These are phyloP conservation scores for Diaporthe ilicicola DNA, from an alignment of 2,329 filamentous ascomycete genomes.

Conservation along the genomic window DNA sequence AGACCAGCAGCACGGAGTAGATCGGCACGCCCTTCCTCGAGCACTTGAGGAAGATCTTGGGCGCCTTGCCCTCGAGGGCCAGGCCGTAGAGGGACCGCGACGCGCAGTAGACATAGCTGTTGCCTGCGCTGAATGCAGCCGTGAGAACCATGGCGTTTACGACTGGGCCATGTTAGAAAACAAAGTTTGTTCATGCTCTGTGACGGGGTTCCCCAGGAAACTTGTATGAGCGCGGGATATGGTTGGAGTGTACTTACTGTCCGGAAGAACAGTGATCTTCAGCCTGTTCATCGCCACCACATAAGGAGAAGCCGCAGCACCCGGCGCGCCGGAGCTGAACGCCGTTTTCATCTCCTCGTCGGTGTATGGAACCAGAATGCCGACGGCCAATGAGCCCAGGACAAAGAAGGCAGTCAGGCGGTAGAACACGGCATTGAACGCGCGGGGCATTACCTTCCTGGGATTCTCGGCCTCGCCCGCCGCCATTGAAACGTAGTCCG, in stretches of 20 bases:
- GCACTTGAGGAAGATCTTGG: slow-evolving; percentile 50
- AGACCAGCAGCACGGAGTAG: slow-evolving; percentile 43
- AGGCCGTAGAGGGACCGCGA: slow-evolving; percentile 60
- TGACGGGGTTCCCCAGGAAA: neutral
- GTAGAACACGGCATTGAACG: slow-evolving; percentile 78
- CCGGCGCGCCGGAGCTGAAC: slow-evolving; percentile 57
- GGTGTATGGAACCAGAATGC: slow-evolving; percentile 66
- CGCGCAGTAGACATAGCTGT: slow-evolving; percentile 61
- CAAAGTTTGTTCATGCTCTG: no score
- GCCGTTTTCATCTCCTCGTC: slow-evolving; percentile 62
- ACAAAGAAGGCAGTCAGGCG: slow-evolving; percentile 77
- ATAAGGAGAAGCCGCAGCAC: slow-evolving; percentile 59
- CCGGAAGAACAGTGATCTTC: slow-evolving; percentile 59
- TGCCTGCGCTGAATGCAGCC: slow-evolving; percentile 48
- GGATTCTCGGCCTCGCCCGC: slow-evolving; percentile 71
- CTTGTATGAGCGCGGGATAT: neutral
- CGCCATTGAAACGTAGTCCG: slow-evolving; percentile 69
- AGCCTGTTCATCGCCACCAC: slow-evolving; percentile 49
- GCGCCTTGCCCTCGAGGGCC: slow-evolving; percentile 57
- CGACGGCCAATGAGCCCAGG: slow-evolving; percentile 69
- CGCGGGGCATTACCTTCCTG: slow-evolving; percentile 70
- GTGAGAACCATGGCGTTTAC: slow-evolving; percentile 61
- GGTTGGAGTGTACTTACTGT: slow-evolving; percentile 44
- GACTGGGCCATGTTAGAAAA: slow-evolving; percentile 40
- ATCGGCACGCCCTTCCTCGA: slow-evolving; percentile 56